Evolutionary conservation across 2,329 filamentous ascomycete genomes (phyloP).

Genomic region (Colletotrichum coccodes): DNA sequence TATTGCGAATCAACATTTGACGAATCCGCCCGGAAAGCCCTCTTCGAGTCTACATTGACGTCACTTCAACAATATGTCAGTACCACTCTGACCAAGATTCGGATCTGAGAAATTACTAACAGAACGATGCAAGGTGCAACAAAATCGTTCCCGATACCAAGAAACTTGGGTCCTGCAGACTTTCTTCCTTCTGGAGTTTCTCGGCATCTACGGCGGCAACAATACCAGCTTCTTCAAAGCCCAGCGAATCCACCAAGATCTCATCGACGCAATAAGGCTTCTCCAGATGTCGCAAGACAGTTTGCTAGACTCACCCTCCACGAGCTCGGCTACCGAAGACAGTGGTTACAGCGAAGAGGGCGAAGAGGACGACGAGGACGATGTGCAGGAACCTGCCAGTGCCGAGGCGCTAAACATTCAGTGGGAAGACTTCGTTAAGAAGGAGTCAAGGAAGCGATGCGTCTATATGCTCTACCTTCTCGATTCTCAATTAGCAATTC

Average conservation of each 20-base stretch:
- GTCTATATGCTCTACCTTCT: conserved; percentile 25
- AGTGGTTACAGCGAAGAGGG: conserved; percentile 9
- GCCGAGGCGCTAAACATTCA: conserved; percentile 3
- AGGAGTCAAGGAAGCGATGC: conserved; percentile 13
- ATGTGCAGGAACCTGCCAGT: conserved; percentile 10
- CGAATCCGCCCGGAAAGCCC: conserved; percentile 6
- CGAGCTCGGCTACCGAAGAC: conserved; percentile 4
- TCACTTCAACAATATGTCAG: conserved; percentile 20
- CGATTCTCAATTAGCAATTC: conserved; percentile 14
- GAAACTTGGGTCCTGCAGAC: conserved; percentile 22
- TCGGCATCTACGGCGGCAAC: conserved; percentile 21
- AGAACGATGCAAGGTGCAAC: not conserved
- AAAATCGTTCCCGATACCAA: conserved; percentile 22
- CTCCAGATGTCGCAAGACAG: conserved; percentile 23
- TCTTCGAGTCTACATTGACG: conserved; percentile 12
- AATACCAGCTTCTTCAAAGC: conserved; percentile 19
- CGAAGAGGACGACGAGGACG: conserved; percentile 6
- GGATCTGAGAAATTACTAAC: not conserved
- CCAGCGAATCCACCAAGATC: conserved; percentile 15
- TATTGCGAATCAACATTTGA: conserved; percentile 13
- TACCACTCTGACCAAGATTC: not conserved
- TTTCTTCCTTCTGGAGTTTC: conserved; percentile 17
- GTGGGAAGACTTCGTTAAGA: conserved; percentile 12
- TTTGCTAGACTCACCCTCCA: conserved; percentile 5
- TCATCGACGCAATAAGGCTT: conserved; percentile 15